Conservation (phyloP, 2,329 filamentous ascomycete species). For the Sporothrix luriei region DNA sequence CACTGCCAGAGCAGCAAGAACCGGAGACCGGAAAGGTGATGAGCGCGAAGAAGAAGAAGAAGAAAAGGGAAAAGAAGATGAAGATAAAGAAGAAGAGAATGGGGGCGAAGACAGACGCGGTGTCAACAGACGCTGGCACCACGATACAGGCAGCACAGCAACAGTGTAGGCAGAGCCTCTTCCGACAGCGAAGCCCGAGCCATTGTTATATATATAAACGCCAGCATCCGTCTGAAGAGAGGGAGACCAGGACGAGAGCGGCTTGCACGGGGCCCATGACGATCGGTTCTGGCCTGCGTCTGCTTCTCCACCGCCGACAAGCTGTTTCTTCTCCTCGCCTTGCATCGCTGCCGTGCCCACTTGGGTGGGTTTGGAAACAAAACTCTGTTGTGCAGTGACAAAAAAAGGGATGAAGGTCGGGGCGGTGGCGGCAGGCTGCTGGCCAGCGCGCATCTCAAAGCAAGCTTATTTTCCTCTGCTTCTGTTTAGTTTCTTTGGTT, state of each 20-base stretch:
- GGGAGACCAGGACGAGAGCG: neutral
- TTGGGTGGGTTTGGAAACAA: neutral
- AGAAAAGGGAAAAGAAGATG: neutral
- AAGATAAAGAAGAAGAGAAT: neutral
- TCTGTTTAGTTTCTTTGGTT: neutral
- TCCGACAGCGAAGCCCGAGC: neutral
- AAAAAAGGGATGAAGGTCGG: neutral
- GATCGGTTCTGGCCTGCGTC: neutral
- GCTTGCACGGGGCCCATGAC: constrained; percentile 14
- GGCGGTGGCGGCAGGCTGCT: neutral
- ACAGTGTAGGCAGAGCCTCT: neutral
- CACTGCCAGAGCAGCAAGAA: neutral
- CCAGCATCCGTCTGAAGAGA: constrained; percentile 4
- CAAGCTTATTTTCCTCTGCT: neutral
- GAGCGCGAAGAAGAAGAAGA: neutral
- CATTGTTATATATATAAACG: constrained; percentile 13
- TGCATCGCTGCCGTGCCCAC: constrained; percentile 20
- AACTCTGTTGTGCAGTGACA: neutral
- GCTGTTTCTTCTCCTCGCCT: neutral
- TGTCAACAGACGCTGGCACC: neutral
- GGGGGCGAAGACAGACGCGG: neutral
- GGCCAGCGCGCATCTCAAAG: neutral
- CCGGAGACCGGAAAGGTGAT: neutral
- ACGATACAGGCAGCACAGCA: constrained; percentile 7
- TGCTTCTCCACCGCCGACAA: neutral